Percentiles rank a stretch among this genome's conserved stretches.
phyloP scores from a whole-genome alignment of 345 rosid genomes.

The Heritiera fomes region DNA sequence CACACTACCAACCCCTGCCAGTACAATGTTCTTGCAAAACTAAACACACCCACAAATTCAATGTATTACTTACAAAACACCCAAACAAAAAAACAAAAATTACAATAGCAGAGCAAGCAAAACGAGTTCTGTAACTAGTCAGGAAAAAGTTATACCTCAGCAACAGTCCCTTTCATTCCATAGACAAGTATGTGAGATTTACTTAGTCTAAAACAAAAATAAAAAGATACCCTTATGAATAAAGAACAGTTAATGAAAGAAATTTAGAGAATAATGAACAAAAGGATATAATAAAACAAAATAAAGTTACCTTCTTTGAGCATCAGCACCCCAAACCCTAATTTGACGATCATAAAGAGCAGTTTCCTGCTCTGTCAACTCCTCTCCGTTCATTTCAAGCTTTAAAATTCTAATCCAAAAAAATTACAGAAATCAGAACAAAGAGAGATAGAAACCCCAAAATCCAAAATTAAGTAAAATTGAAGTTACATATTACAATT shows the following conservation, averaged over 20 bases:
- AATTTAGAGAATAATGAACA: background rate
- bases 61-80: background rate
- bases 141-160: constrained; percentile 56
- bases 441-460: background rate
- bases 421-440: background rate
- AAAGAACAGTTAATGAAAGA: background rate
- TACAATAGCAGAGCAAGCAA: background rate
- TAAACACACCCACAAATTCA: constrained; percentile 30
- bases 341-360: constrained; percentile 92
- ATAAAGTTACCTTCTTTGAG: constrained; percentile 72
- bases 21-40: constrained; percentile 97
- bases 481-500: background rate
- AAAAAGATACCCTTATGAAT: background rate
- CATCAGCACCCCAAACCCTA: constrained; percentile 99
- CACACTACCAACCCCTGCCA: constrained; percentile 91
- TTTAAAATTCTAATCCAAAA: constrained; percentile 17
- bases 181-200: constrained; percentile 76
- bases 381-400: constrained; percentile 72
- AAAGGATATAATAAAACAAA: background rate
- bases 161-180: constrained; percentile 80
- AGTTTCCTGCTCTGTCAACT: constrained; percentile 95
- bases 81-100: background rate
- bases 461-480: background rate
- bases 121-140: background rate
- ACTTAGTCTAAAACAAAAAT: constrained; percentile 51